These are phyloP conservation scores for Tolypocladium tundrense DNA, from an alignment of 2,329 filamentous ascomycete genomes.

Conservation along the genomic window DNA sequence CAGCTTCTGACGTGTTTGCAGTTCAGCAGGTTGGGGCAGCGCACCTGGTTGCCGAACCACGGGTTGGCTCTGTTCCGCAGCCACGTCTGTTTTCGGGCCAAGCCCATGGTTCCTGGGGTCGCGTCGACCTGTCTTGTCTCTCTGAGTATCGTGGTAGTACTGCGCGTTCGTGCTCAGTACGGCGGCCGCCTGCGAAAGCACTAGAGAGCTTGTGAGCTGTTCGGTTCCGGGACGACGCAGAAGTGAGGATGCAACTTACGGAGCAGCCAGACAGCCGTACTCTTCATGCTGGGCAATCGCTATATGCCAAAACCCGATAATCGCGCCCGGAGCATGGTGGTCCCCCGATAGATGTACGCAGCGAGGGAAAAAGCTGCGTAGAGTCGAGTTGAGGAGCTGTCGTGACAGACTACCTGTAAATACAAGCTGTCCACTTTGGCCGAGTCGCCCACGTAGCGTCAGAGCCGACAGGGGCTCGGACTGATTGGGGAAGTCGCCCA, in stretches of 20 bases:
- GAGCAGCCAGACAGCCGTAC: slow-evolving; percentile 28
- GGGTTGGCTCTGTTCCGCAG: slow-evolving; percentile 15
- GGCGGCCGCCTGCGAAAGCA: slow-evolving; percentile 35
- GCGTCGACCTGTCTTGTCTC: slow-evolving; percentile 17
- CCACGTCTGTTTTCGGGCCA: slow-evolving; percentile 19
- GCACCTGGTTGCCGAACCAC: slow-evolving; percentile 27
- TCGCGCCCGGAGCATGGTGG: slow-evolving; percentile 17
- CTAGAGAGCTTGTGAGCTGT: slow-evolving; percentile 20
- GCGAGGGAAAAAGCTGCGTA: background rate
- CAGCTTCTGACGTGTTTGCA: background rate
- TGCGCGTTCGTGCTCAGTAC: slow-evolving; percentile 28
- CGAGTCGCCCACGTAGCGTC: background rate
- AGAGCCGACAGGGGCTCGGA: background rate
- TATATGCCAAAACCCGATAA: slow-evolving; percentile 18
- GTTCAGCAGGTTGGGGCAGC: slow-evolving; percentile 1
- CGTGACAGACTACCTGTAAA: background rate
- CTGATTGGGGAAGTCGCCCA: background rate
- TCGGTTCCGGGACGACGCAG: slow-evolving; percentile 3
- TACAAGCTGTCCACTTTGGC: slow-evolving; percentile 10
- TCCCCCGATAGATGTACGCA: slow-evolving; percentile 1
- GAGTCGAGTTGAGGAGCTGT: slow-evolving; percentile 1
- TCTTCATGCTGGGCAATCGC: slow-evolving; percentile 28
- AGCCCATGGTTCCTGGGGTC: slow-evolving; percentile 21
- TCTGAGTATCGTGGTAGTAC: slow-evolving; percentile 21
- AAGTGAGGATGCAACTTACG: slow-evolving; percentile 22